Evolutionary conservation across 1,284 basidiomycete genomes (phyloP), one percentile per base, ranked within the genome.

Genomic region (Microbotryum violaceum): DNA sequence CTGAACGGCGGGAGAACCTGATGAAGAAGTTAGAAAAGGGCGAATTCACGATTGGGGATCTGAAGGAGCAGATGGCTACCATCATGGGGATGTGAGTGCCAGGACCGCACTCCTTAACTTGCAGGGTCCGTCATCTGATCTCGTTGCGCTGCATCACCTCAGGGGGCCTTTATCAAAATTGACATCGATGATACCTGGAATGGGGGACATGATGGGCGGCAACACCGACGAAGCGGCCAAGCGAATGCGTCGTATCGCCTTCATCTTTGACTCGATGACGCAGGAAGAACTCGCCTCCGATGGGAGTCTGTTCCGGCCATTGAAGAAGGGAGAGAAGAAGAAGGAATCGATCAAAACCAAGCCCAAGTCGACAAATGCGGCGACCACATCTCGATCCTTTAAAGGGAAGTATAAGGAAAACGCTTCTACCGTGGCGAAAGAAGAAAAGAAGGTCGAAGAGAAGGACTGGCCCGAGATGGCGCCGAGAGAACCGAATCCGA

Each of bases 211-310:
- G 74, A 81, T 97, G 60, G 73, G 73, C 48, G 74, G 71, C 8
- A 92, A 89, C 47, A 87, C 87, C 33, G 90, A 91, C 73, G 91
- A 90, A 45, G 86, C 88, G 1, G 68, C 74, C 5, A 77, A 83
- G 68, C 86, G 90, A 63, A 87, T 99, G 85, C 97, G 97, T 78
- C 86, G 92, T 65, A 93, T 99, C 89, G 89, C 97, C 69, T 98
- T 89, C 79, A 97, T 99, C 74, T 97, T 91, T 25, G 94, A 99
- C 77, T 91, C 89, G 72, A 99, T 99, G 94, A 90, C 91, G 48
- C 83, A 86, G 20, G 79, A 79, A 59, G 96, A 98, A 77, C 84
- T 98, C 60, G 92, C 98, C 77, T 94, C 90, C n/a, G 94, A 98
- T 74, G 96, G 94, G 14, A 79, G 85, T 48, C 81, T 84, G 48